These are phyloP conservation scores for Cercospora sp. DNA, from an alignment of 2,329 filamentous ascomycete species.

Conservation along the genomic window DNA sequence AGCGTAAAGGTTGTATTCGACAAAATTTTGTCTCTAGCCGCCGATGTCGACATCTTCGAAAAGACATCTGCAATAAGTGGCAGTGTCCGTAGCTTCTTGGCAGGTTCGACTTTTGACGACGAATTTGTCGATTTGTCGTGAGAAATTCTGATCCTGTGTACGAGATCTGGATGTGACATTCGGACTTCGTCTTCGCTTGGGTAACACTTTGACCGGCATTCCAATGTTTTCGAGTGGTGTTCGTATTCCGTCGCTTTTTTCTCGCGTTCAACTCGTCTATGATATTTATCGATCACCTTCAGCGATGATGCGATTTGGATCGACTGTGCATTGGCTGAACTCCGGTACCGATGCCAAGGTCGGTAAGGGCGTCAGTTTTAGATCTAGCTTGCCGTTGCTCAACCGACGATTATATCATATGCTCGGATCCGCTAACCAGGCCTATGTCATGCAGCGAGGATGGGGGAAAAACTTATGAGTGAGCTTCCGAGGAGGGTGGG, in stretches of 20 bases:
- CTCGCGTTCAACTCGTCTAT: neutral
- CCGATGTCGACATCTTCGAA: neutral
- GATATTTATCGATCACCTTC: neutral
- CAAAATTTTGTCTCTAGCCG: neutral
- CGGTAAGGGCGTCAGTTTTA: neutral
- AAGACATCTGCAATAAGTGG: neutral
- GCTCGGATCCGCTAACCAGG: neutral
- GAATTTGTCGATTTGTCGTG: neutral
- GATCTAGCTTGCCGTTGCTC: neutral
- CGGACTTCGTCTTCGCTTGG: neutral
- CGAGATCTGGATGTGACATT: neutral
- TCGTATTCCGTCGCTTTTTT: neutral
- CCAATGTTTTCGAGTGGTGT: neutral
- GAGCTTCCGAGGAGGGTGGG: neutral
- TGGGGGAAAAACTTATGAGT: neutral
- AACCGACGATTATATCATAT: neutral
- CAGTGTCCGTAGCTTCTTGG: neutral
- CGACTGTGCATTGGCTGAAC: conserved; percentile 4
- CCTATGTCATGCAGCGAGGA: neutral
- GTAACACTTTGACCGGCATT: neutral
- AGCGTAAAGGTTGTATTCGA: neutral
- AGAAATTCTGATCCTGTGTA: neutral
- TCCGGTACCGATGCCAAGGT: neutral
- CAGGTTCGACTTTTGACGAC: neutral
- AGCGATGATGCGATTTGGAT: neutral